phyloP scores from a whole-genome alignment of 2,329 filamentous ascomycete species.

The Cladosporium phlei region DNA sequence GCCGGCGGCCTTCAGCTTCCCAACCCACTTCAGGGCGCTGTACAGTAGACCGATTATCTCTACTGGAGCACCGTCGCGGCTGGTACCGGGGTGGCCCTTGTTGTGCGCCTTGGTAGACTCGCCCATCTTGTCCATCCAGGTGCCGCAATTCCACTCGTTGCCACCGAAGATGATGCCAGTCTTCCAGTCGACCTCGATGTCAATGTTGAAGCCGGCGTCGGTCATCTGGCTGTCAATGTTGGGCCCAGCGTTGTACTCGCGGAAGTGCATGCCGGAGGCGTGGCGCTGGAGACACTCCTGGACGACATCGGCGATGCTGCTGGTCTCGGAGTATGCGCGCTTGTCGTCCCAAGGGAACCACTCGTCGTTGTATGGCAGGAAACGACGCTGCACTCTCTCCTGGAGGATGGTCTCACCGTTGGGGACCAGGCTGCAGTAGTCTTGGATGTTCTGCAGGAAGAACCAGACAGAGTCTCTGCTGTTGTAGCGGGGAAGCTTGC shows the following conservation, averaged over 20 bases:
- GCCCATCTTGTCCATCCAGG: slow-evolving; percentile 99
- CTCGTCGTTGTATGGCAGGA: slow-evolving; percentile 91
- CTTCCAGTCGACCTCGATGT: slow-evolving; percentile 85
- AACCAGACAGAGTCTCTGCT: slow-evolving; percentile 97
- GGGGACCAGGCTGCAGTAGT: slow-evolving; percentile 78
- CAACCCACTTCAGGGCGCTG: slow-evolving; percentile 79
- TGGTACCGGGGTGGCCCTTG: slow-evolving; percentile 93
- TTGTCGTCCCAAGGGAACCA: slow-evolving; percentile 82
- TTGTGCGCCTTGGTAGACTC: slow-evolving; percentile 85
- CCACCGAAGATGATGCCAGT: slow-evolving; percentile 91
- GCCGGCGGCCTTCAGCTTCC: slow-evolving; percentile 60
- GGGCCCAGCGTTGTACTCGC: slow-evolving; percentile 89
- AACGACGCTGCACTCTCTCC: slow-evolving; percentile 74
- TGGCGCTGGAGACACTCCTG: slow-evolving; percentile 92
- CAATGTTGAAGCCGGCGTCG: slow-evolving; percentile 84
- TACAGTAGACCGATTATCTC: slow-evolving; percentile 94
- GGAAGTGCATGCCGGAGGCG: slow-evolving; percentile 83
- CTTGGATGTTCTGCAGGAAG: slow-evolving; percentile 91
- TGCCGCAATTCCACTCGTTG: slow-evolving; percentile 91
- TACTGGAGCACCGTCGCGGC: slow-evolving; percentile 87
- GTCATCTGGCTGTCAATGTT: slow-evolving; percentile 90
- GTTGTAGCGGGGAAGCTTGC: slow-evolving; percentile 85
- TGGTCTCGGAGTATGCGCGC: slow-evolving; percentile 78
- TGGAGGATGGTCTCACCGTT: slow-evolving; percentile 69
- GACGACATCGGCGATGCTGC: slow-evolving; percentile 80